Base-by-base conservation (phyloP, 2,329 filamentous ascomycete genomes). In the Chaetomiaceae sp. region DNA sequence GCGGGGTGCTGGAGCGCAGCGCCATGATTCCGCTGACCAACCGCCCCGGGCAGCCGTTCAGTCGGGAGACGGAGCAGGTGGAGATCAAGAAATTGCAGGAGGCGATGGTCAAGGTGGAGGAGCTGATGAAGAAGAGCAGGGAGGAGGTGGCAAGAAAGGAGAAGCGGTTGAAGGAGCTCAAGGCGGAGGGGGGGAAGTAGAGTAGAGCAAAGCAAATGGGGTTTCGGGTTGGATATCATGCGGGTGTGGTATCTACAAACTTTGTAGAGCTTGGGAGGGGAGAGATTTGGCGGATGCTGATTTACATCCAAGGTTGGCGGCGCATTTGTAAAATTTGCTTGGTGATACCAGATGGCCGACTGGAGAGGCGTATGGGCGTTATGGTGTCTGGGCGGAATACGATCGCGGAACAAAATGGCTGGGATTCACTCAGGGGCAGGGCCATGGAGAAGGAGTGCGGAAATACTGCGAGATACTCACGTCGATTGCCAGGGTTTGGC, bases 11-110 rank as follows among this genome's bases (percentile, higher is more conserved):
- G 60, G 81, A 86, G 61, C 79, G 85, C 54, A 88, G 85, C 45
- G 88, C 88, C 51, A 84, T 90, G 74, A 83, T 95, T 57, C 89
- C 89, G 4, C 75, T 82, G 51, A 76, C 74, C 43, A 86, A 81
- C 63, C 76, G 81, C 8, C 81, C 84, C 2, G 84, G 79, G 30
- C 85, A 85, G 65, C 85, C 83, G n/a, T 91, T 89, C 66, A 88
- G 85, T 68, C 76, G 77, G 54, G 83, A 87, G 72, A 85, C 83
- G 43, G 87, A 88, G 71, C 75, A 79, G 59, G 70, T 79, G 6
- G 82, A 86, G 69, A 70, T 84, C 32, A 78, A 80, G 66, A 78
- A 76, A 64, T 71, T 86, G 41, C 75, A 75, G 58, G 84, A 84
- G 55, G 87, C 87, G 51, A 73, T 84, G 65, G 75, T 77, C 51